These are phyloP conservation scores for Vitis hybrid DNA, from an alignment of 177 flowering plant genomes.

Conservation along the genomic window DNA sequence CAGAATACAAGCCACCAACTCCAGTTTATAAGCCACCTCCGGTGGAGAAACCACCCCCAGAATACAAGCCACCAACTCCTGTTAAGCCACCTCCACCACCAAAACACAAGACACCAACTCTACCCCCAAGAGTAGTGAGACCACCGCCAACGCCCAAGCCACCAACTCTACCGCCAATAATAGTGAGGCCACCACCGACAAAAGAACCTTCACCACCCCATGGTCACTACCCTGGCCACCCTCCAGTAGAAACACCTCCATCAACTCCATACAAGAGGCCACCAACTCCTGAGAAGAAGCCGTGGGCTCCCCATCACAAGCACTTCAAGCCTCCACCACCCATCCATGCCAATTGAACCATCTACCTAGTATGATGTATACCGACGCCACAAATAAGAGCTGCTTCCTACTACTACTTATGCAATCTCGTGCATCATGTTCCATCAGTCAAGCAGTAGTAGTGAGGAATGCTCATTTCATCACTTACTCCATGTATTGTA, in stretches of 20 bases:
- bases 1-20: slow-evolving; percentile 1
- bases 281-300: background rate
- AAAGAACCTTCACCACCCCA: slow-evolving; percentile 1
- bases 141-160: slow-evolving; percentile 7
- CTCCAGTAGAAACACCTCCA: background rate
- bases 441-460: too few species aligned
- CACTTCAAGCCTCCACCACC: background rate
- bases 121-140: background rate
- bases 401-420: background rate
- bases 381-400: background rate
- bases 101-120: slow-evolving; percentile 4
- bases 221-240: slow-evolving; percentile 10
- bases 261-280: slow-evolving; percentile 4
- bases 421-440: too few species aligned
- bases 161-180: background rate
- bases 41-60: background rate
- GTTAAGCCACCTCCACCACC: slow-evolving; percentile 5
- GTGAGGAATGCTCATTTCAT: too few species aligned
- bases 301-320: too few species aligned
- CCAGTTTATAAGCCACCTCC: background rate
- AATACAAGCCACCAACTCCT: background rate
- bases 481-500: too few species aligned
- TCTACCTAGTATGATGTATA: too few species aligned
- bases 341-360: background rate
- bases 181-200: background rate